These are phyloP conservation scores for Blechomonas ayalai DNA, from an alignment of 208 protist species.

Conservation along the genomic window DNA sequence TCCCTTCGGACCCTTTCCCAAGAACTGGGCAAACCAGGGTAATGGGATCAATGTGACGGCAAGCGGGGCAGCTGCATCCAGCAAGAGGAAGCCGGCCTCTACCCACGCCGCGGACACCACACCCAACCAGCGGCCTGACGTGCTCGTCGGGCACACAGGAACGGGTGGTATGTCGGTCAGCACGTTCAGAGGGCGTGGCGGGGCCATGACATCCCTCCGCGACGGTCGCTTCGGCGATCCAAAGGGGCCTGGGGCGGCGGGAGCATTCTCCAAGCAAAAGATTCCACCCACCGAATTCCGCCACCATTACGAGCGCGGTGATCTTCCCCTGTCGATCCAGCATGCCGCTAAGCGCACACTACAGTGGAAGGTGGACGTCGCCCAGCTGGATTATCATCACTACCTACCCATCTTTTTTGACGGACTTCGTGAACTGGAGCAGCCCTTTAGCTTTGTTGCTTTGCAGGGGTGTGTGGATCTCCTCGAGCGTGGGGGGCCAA, in stretches of 20 bases:
- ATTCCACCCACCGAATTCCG: constrained; percentile 94
- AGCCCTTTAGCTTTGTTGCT: constrained; percentile 96
- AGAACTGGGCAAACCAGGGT: constrained; percentile 13
- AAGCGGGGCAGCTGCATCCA: constrained; percentile 4
- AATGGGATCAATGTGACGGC: constrained; percentile 32
- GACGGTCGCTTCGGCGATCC: constrained; percentile 76
- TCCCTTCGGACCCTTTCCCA: constrained; percentile 78
- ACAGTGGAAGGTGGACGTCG: constrained; percentile 95
- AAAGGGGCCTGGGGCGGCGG: constrained; percentile 54
- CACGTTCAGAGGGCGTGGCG: constrained; percentile 59
- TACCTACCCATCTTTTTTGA: constrained; percentile 99
- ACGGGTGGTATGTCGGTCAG: constrained; percentile 78
- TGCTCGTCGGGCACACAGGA: constrained; percentile 71
- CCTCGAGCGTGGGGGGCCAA: constrained; percentile 89
- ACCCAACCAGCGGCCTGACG: constrained; percentile 6
- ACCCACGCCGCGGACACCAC: not conserved
- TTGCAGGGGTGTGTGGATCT: constrained; percentile 93
- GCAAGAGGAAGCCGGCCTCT: constrained; percentile 12
- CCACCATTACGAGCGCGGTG: constrained; percentile 96
- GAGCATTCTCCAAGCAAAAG: constrained; percentile 55
- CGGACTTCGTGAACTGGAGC: constrained; percentile 94
- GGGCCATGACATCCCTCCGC: constrained; percentile 22
- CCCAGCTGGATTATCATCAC: constrained; percentile 98
- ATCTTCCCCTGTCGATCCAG: constrained; percentile 95
- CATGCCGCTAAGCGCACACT: constrained; percentile 91